Evolutionary conservation across 2,329 filamentous ascomycete species (phyloP).

Genomic region (Ascochyta clinopodiicola): DNA sequence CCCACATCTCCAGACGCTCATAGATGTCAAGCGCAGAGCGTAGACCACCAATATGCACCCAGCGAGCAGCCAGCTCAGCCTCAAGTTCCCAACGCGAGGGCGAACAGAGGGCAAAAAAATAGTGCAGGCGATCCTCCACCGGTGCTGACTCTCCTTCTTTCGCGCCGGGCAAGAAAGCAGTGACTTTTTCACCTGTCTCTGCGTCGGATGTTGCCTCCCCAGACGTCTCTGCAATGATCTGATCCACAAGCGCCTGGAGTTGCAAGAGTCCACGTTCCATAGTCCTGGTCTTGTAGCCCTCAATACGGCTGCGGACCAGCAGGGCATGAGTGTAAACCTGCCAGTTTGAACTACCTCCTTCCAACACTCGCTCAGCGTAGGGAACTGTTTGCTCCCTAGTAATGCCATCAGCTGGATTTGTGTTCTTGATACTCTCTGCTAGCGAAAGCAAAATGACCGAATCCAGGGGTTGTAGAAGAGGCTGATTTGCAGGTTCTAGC

Average conservation of each 20-base stretch:
- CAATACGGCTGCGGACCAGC: slow-evolving; percentile 86
- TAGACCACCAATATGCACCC: slow-evolving; percentile 86
- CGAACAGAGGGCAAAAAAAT: slow-evolving; percentile 82
- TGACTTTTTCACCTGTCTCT: slow-evolving; percentile 57
- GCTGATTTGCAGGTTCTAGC: slow-evolving; percentile 80
- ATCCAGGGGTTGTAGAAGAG: slow-evolving; percentile 80
- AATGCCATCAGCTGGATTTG: slow-evolving; percentile 80
- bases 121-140: slow-evolving; percentile 76
- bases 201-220: slow-evolving; percentile 33
- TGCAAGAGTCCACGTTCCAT: slow-evolving; percentile 89
- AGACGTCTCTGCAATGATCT: slow-evolving; percentile 86
- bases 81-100: slow-evolving; percentile 94
- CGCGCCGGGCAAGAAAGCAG: slow-evolving; percentile 80
- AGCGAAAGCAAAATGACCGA: slow-evolving; percentile 82
- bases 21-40: slow-evolving; percentile 95
- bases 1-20: slow-evolving; percentile 90
- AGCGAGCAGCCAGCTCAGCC: slow-evolving; percentile 89
- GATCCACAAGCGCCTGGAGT: slow-evolving; percentile 92
- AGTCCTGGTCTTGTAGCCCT: slow-evolving; percentile 84
- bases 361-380: slow-evolving; percentile 85
- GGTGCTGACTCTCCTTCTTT: slow-evolving; percentile 80
- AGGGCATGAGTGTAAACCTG: slow-evolving; percentile 96
- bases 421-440: slow-evolving; percentile 90
- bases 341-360: slow-evolving; percentile 93
- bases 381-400: slow-evolving; percentile 94